Conservation (phyloP, 306 rosid species). For the Fragaria nilgerrensis region DNA sequence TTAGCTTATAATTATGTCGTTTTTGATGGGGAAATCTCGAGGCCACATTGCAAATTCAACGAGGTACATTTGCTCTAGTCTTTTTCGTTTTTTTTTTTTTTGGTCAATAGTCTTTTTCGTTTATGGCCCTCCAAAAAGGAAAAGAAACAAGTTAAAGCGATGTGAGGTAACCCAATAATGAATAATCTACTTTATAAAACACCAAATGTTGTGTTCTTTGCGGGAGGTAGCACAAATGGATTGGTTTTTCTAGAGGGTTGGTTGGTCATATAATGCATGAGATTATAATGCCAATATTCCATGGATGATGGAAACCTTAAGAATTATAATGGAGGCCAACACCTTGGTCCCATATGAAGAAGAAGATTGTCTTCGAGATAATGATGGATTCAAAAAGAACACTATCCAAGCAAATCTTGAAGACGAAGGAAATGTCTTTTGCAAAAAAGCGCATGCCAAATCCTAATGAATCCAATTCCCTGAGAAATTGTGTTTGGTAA, state of each 20-base stretch:
- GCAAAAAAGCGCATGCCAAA: constrained; percentile 19
- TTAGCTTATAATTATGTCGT: not conserved
- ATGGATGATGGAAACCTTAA: constrained; percentile 3
- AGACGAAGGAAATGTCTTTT: constrained; percentile 9
- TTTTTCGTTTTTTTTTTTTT: not conserved
- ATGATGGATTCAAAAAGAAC: constrained; percentile 20
- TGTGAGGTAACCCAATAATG: constrained; percentile 15
- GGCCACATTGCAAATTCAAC: not conserved
- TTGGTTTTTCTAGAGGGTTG: not conserved
- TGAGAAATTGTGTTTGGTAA: constrained; percentile 7
- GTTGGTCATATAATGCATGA: not conserved
- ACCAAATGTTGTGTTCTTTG: constrained; percentile 14
- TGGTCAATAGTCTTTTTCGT: not conserved
- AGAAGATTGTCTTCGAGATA: constrained; percentile 4
- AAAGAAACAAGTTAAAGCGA: not conserved
- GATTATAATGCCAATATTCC: constrained; percentile 4
- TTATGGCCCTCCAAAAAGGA: constrained; percentile 3
- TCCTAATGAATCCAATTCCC: constrained; percentile 8
- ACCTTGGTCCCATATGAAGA: constrained; percentile 3
- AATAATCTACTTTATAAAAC: not conserved
- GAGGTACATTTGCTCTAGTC: too few relatives aligned
- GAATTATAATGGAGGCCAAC: constrained; percentile 13
- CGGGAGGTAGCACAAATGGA: not conserved
- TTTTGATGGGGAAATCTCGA: not conserved
- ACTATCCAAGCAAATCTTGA: constrained; percentile 12